phyloP scores from a whole-genome alignment of 371 early-diverging fungal species.

The Apophysomyces trapeziformis region DNA sequence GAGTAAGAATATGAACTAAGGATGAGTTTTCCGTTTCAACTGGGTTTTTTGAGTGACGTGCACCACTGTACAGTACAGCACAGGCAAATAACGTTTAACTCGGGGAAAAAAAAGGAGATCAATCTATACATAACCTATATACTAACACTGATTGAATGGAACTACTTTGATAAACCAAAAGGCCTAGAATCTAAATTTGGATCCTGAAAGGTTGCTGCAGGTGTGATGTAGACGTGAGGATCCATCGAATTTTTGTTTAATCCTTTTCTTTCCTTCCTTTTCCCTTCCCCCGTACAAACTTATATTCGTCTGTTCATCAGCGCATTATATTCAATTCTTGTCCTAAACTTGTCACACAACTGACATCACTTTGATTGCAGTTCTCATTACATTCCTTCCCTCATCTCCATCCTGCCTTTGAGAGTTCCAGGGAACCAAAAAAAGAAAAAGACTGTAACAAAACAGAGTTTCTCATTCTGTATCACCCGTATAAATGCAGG shows the following conservation, averaged over 20 bases:
- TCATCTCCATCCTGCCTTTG: slow-evolving; percentile 3
- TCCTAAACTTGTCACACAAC: background rate
- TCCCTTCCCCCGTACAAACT: background rate
- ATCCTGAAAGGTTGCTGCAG: slow-evolving; percentile 8
- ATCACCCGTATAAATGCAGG: slow-evolving; percentile 30
- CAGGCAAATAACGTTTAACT: slow-evolving; percentile 8
- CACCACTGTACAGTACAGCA: too few species aligned
- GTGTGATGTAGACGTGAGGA: slow-evolving; percentile 8
- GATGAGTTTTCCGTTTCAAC: too few species aligned
- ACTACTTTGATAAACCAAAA: slow-evolving; percentile 1
- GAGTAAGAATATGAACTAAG: too few species aligned
- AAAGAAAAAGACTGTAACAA: background rate
- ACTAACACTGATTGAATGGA: slow-evolving; percentile 7
- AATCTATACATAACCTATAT: slow-evolving; percentile 7
- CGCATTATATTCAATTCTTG: background rate
- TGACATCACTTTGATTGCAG: slow-evolving; percentile 3
- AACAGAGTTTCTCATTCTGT: slow-evolving; percentile 4
- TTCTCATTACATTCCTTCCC: slow-evolving; percentile 10
- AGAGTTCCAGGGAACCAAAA: background rate
- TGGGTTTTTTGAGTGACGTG: too few species aligned
- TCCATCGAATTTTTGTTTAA: slow-evolving; percentile 4
- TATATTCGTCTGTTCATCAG: background rate
- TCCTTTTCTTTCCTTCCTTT: background rate
- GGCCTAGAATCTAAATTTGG: slow-evolving; percentile 12
- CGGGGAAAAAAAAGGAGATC: slow-evolving; percentile 9